A percentile compares a stretch with the other conserved stretches of the same genome.
Evolutionary conservation across 2,329 filamentous ascomycete genomes (phyloP).

Genomic region (Ilyonectria sp.): DNA sequence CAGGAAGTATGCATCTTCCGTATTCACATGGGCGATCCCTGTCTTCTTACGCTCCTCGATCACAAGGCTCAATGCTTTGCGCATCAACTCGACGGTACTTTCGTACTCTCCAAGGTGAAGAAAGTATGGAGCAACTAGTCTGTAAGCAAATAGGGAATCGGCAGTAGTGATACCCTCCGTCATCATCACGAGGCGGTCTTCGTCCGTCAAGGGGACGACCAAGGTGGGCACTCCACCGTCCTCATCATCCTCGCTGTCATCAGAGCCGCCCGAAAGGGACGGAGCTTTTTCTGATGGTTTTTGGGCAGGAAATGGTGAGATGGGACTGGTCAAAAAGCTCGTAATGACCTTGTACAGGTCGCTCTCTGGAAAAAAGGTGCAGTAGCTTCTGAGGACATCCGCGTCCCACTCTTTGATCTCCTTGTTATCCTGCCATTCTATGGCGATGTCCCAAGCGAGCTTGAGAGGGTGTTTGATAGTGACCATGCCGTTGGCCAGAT

Average conservation of each 20-base stretch:
- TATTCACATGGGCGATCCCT: constrained; percentile 78
- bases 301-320: constrained; percentile 82
- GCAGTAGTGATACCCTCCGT: constrained; percentile 77
- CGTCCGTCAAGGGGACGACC: constrained; percentile 75
- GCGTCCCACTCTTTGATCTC: constrained; percentile 84
- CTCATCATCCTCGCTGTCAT: constrained; percentile 73
- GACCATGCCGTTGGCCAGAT: constrained; percentile 91
- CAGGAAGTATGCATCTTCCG: constrained; percentile 80
- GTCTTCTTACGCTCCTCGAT: constrained; percentile 74
- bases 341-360: constrained; percentile 87
- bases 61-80: constrained; percentile 78
- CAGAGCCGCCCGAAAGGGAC: constrained; percentile 56
- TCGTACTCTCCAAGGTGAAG: constrained; percentile 89
- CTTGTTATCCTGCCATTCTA: constrained; percentile 90
- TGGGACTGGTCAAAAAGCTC: constrained; percentile 84
- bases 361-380: constrained; percentile 85
- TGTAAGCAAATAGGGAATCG: constrained; percentile 85
- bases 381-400: constrained; percentile 84
- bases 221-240: constrained; percentile 69
- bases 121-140: constrained; percentile 88
- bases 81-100: constrained; percentile 83
- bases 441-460: constrained; percentile 89
- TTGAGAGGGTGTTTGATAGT: constrained; percentile 93
- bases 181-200: constrained; percentile 87
- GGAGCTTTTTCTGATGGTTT: constrained; percentile 44